Evolutionary conservation across 768 basidiomycete species (phyloP).

Genomic region (Peribolospora baueri): DNA sequence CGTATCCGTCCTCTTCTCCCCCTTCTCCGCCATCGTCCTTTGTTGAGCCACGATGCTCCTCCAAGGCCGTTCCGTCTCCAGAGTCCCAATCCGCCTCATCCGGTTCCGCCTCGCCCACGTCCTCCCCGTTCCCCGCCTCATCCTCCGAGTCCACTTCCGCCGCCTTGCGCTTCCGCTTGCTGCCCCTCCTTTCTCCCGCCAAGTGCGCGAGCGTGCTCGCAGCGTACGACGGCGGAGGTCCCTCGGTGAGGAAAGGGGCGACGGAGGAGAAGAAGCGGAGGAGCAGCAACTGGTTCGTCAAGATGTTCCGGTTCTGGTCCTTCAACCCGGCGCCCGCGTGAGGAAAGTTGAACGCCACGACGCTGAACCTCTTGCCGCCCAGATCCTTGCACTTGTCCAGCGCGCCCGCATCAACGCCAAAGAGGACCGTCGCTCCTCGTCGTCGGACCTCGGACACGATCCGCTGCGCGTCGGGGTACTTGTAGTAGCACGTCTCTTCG

Average conservation of each 20-base stretch:
- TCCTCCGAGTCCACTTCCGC: constrained; percentile 15
- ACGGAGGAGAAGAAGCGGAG: constrained; percentile 60
- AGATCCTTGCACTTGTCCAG: constrained; percentile 36
- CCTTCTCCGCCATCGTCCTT: too few relatives aligned
- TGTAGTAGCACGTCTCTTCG: constrained; percentile 45
- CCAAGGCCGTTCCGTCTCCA: too few relatives aligned
- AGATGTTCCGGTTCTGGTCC: constrained; percentile 78
- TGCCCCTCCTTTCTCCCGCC: neutral
- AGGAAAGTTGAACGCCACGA: constrained; percentile 84
- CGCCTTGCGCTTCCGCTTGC: neutral
- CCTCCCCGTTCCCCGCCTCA: neutral
- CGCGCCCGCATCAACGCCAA: constrained; percentile 60
- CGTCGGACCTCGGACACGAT: constrained; percentile 34
- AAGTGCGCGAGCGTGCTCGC: neutral
- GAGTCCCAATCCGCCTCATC: too few relatives aligned
- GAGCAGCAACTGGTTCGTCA: constrained; percentile 62
- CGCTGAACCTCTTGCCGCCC: constrained; percentile 32
- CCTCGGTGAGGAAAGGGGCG: constrained; percentile 33
- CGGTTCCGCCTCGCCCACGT: too few relatives aligned
- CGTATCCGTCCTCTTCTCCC: constrained; percentile 10
- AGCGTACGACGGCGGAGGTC: constrained; percentile 13
- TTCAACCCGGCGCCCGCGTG: constrained; percentile 62
- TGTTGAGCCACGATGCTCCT: too few relatives aligned
- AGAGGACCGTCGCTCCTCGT: constrained; percentile 45
- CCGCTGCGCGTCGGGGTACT: constrained; percentile 44